phyloP scores from a whole-genome alignment of 108 stramenopile species.

The Pseudonitzschia multiseries region DNA sequence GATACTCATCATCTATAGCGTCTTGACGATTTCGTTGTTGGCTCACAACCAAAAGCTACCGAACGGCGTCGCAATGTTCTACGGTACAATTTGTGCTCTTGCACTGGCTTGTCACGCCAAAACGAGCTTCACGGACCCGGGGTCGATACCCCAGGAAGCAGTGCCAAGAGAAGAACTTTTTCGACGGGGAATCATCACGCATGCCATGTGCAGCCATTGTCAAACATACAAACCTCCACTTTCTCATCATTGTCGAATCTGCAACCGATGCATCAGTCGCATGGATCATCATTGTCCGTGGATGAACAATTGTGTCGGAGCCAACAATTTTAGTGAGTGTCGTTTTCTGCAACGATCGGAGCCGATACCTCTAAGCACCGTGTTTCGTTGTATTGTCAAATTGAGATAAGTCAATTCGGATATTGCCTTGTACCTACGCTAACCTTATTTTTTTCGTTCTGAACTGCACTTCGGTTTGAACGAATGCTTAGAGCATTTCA shows the following conservation, averaged over 20 bases:
- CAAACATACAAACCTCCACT: conserved; percentile 90
- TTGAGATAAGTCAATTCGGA: too few relatives aligned
- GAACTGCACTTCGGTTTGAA: not conserved
- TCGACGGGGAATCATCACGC: conserved; percentile 34
- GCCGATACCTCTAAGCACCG: too few relatives aligned
- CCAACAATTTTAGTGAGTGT: conserved; percentile 66
- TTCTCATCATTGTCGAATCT: conserved; percentile 95
- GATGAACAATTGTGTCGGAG: conserved; percentile 98
- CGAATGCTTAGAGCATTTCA: conserved; percentile 54
- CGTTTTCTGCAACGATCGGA: too few relatives aligned
- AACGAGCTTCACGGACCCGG: conserved; percentile 92
- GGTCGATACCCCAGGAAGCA: conserved; percentile 76
- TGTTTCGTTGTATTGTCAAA: too few relatives aligned
- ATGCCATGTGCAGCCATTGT: conserved; percentile 82
- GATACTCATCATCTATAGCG: conserved; percentile 64
- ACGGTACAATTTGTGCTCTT: conserved; percentile 58
- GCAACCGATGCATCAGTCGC: conserved; percentile 89
- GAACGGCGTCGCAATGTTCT: conserved; percentile 41
- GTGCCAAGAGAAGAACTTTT: conserved; percentile 55
- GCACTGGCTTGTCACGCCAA: conserved; percentile 85
- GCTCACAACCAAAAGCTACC: conserved; percentile 59
- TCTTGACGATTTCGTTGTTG: conserved; percentile 64
- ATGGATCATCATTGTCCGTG: conserved; percentile 90
- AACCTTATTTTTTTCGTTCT: conserved; percentile 3
- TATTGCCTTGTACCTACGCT: not conserved